phyloP scores from a whole-genome alignment of 106 monocot species.

The Chionographis japonica region DNA sequence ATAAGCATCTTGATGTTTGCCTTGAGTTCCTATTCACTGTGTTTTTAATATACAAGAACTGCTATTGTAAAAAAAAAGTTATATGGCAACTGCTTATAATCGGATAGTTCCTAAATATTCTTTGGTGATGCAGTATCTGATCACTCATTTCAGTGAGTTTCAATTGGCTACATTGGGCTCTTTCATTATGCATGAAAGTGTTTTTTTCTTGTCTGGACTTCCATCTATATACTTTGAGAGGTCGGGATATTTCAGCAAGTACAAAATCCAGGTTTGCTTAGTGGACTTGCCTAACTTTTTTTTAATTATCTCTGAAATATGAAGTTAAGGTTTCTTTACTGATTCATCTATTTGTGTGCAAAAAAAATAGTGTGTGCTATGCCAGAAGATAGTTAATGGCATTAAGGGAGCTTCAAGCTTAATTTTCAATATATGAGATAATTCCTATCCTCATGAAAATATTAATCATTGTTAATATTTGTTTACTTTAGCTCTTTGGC shows the following conservation, averaged over 20 bases:
- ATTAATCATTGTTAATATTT: too few species aligned
- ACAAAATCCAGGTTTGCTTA: constrained; percentile 82
- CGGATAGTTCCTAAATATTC: not conserved
- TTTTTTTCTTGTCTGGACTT: constrained; percentile 85
- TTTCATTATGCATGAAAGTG: constrained; percentile 82
- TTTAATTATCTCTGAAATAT: too few species aligned
- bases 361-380: too few species aligned
- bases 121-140: constrained; percentile 63
- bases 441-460: too few species aligned
- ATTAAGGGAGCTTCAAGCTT: too few species aligned
- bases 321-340: too few species aligned
- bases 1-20: not conserved
- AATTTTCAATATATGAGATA: too few species aligned
- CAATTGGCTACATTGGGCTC: constrained; percentile 80
- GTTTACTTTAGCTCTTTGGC: too few species aligned
- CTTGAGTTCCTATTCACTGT: not conserved
- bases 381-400: too few species aligned
- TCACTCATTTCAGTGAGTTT: constrained; percentile 80
- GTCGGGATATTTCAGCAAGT: constrained; percentile 70
- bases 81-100: not conserved
- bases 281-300: not conserved
- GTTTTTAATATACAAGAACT: not conserved
- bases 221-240: constrained; percentile 71
- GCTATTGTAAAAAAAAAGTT: not conserved
- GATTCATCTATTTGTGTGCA: too few species aligned